phyloP scores from a whole-genome alignment of 1,139 yeast genomes.

The Yamadazyma mexicana region DNA sequence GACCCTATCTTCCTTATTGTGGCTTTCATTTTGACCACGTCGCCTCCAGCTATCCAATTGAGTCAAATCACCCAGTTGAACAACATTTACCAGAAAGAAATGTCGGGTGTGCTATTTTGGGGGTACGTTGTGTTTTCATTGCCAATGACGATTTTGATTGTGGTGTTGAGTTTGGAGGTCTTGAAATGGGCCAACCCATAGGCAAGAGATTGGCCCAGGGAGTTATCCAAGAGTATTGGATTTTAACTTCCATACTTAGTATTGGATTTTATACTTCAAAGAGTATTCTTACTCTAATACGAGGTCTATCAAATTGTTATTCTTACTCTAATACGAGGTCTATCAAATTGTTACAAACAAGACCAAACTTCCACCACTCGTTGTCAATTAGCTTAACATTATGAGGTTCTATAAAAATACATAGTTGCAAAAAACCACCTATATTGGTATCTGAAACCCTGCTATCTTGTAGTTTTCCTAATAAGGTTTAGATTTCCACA shows the following conservation, averaged over 20 bases:
- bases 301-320: too few relatives aligned
- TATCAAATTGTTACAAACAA: too few relatives aligned
- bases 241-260: neutral
- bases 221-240: too few relatives aligned
- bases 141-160: constrained; percentile 75
- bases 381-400: too few relatives aligned
- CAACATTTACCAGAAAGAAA: constrained; percentile 73
- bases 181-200: constrained; percentile 44
- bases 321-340: too few relatives aligned
- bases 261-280: too few relatives aligned
- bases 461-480: too few relatives aligned
- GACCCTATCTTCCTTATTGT: constrained; percentile 83
- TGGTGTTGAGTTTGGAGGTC: constrained; percentile 67
- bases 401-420: too few relatives aligned
- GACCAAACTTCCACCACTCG: too few relatives aligned
- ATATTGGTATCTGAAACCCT: too few relatives aligned
- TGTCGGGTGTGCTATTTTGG: constrained; percentile 87
- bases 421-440: too few relatives aligned
- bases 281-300: too few relatives aligned
- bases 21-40: constrained; percentile 68
- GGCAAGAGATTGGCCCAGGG: neutral
- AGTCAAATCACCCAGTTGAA: constrained; percentile 81
- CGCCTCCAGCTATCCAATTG: constrained; percentile 85
- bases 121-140: constrained; percentile 76
- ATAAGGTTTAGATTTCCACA: constrained; percentile 3